Evolutionary conservation across 139 green algal species (phyloP).

Genomic region (Micractinium conductrix): DNA sequence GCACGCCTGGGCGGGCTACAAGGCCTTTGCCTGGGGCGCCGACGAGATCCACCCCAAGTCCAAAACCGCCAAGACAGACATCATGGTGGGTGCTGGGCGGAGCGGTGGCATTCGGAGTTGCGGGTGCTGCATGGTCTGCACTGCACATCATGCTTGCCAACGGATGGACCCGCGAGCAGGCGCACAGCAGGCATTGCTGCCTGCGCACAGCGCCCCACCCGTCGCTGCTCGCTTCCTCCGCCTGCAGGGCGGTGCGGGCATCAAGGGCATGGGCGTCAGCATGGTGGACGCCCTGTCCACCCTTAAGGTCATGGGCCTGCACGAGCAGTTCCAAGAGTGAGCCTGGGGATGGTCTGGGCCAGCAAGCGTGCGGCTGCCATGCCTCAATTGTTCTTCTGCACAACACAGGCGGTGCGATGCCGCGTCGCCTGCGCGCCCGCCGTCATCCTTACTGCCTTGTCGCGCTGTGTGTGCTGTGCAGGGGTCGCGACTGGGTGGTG

Average conservation of each 20-base stretch:
- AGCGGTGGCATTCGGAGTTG: too few species aligned
- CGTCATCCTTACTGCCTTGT: background rate
- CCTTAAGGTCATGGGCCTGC: constrained; percentile 74
- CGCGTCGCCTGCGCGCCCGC: background rate
- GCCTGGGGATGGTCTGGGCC: background rate
- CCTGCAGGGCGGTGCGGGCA: constrained; percentile 45
- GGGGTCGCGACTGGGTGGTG: constrained; percentile 55
- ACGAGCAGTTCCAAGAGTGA: constrained; percentile 48
- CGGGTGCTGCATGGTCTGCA: too few species aligned
- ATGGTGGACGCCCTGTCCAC: constrained; percentile 75
- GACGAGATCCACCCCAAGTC: constrained; percentile 69
- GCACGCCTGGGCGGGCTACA: constrained; percentile 71
- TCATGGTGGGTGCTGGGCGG: constrained; percentile 25
- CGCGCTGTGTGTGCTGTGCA: background rate
- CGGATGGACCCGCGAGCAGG: too few species aligned
- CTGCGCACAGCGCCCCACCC: too few species aligned
- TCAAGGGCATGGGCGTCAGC: constrained; percentile 70
- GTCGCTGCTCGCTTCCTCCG: background rate
- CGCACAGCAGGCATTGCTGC: background rate
- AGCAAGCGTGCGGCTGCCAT: background rate
- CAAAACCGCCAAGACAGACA: constrained; percentile 36
- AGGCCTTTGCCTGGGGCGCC: constrained; percentile 65
- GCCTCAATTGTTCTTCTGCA: background rate
- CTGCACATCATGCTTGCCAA: too few species aligned
- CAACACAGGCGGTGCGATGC: background rate